Base-by-base conservation (phyloP, 169 alveolate genomes). In the Cryptosporidium ubiquitum region DNA sequence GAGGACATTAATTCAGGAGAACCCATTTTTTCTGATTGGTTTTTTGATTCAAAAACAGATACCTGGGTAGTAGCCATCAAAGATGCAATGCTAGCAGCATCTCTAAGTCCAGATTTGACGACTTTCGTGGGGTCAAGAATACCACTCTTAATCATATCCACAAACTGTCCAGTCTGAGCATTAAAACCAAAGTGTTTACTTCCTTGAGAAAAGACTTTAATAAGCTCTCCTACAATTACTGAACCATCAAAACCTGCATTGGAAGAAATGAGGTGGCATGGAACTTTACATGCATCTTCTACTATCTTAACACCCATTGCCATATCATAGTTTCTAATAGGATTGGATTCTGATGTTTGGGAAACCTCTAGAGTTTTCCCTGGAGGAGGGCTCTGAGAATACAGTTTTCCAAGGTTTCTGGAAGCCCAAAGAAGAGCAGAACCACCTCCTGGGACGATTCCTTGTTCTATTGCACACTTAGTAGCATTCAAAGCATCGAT, bases 371-470 rank as follows among this genome's bases (percentile, higher is more conserved):
- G 14, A 37, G 40, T 33, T 14, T 64, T 42, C 18, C 70, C 68
- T 9, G 79, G 85, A 91, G 84, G 51, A 79, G 86, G 79, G 84
- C 85, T 70, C 89, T 92, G 60, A 75, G 91, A 64, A 64, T 39
- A 85, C 12, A 61, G 69, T 29, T 91, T 85, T 84, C 40, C 29
- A 26, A 95, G 86, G 16, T 86, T 91, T 85, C 95, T 95, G 29
- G 98, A 93, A n/a, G 98, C 98, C 93, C 95, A 95, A 44, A 97
- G 91, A 49, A 97, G 93, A 70, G 99, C 99, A 61, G 97, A 93
- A 18, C 99, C 99, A 5, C 99, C 99, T 35, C 99, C 99, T 12
- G 99, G 99, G 51, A 98, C 99, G 64, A 98, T 98, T 44, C 99
- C 99, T 91, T 98, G 99, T 86, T 96, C 99, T 33, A 97, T 97